Conservation (phyloP, 1,139 yeast genomes). For the Suhomyces anneliseae region DNA sequence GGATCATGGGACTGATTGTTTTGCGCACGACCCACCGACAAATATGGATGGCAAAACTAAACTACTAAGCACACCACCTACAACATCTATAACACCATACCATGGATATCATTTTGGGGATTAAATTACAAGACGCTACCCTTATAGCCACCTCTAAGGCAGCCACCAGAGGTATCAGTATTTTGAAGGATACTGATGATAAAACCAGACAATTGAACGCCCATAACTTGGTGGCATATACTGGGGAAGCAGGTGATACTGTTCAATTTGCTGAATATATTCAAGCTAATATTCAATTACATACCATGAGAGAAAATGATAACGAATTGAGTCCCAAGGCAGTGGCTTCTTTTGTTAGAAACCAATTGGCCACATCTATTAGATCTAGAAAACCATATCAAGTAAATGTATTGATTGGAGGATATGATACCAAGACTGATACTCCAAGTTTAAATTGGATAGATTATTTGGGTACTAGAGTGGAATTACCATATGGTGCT, state of each 20-base stretch:
- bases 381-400: conserved; percentile 93
- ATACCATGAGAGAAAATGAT: conserved; percentile 79
- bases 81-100: conserved; percentile 7
- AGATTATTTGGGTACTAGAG: conserved; percentile 91
- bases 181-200: conserved; percentile 82
- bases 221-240: conserved; percentile 80
- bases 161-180: conserved; percentile 89
- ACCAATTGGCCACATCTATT: conserved; percentile 80
- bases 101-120: conserved; percentile 91
- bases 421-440: conserved; percentile 65
- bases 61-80: neutral
- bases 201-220: conserved; percentile 78
- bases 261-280: conserved; percentile 95
- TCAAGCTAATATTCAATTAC: conserved; percentile 88
- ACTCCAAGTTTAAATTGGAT: conserved; percentile 82
- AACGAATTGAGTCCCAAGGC: conserved; percentile 81
- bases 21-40: conserved; percentile 2
- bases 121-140: conserved; percentile 77
- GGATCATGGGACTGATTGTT: neutral
- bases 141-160: conserved; percentile 92
- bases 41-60: conserved; percentile 6
- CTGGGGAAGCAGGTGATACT: conserved; percentile 97
- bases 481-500: conserved; percentile 90
- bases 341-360: conserved; percentile 85
- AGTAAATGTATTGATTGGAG: conserved; percentile 85